Conservation (phyloP, 371 early-diverging fungal genomes). For the Umbelopsis sp. region DNA sequence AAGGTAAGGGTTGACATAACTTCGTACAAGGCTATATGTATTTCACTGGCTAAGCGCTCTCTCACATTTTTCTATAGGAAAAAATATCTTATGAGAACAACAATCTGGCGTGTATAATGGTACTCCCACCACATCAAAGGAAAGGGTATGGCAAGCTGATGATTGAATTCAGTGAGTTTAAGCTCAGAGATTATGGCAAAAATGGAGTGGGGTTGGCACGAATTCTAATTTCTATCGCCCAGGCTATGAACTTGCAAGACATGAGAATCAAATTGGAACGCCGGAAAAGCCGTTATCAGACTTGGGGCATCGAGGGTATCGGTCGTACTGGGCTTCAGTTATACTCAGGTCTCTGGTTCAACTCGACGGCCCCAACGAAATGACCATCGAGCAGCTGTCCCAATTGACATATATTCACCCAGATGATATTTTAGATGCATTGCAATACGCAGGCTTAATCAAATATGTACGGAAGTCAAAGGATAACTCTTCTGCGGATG, state of each 20-base stretch:
- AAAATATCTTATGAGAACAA: conserved; percentile 78
- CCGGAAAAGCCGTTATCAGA: conserved; percentile 98
- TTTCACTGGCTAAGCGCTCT: background rate
- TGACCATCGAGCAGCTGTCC: background rate
- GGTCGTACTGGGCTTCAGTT: conserved; percentile 71
- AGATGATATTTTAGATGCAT: background rate
- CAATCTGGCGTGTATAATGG: conserved; percentile 88
- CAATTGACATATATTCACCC: background rate
- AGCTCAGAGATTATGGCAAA: no score
- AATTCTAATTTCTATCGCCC: conserved; percentile 7
- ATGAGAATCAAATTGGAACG: conserved; percentile 82
- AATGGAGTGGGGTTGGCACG: background rate
- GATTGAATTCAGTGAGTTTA: conserved; percentile 79
- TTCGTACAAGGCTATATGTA: background rate
- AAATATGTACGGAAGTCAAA: background rate
- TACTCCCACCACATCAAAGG: conserved; percentile 85
- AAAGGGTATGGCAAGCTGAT: conserved; percentile 85
- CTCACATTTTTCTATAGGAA: conserved; percentile 41
- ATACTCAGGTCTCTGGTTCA: conserved; percentile 21
- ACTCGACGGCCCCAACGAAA: background rate
- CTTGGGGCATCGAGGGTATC: conserved; percentile 87
- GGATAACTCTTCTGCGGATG: background rate
- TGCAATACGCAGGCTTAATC: background rate
- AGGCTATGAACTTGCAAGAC: conserved; percentile 85
- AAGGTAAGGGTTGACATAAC: conserved; percentile 40